Base-by-base conservation (phyloP, 2,329 filamentous ascomycete species). In the Westerdykella sp. region DNA sequence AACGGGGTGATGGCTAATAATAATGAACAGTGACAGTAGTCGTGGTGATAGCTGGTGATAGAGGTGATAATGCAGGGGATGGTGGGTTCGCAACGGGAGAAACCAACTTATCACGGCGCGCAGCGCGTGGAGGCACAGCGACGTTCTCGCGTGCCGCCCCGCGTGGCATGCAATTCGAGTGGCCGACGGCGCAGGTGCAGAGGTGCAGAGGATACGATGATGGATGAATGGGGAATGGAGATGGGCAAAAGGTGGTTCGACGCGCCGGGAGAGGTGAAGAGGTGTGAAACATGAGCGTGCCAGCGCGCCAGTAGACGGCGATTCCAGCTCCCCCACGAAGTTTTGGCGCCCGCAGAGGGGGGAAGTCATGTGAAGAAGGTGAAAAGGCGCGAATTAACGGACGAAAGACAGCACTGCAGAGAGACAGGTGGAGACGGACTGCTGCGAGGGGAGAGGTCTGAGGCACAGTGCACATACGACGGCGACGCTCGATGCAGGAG, bases 311-410 rank as follows among this genome's bases (percentile, higher is more conserved):
- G 32, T 18, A 35, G n/a, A 9, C 32, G 11, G 25, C 9, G 9
- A 28, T 28, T 28, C 25, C 9, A 12, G 32, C 32, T 35, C 15
- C 32, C 32, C 9, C 25, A 10, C 31, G 37, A 23, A 38, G 35
- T 34, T n/a, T 34, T 34, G 16, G 45, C 46, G 43, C 42, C 44
- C 48, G 50, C 46, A 49, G 43, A 36, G 22, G 23, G 21, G n/a
- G 31, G 23, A 36, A 36, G 45, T 49, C 48, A 49, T 46, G 46
- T 49, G 48, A 43, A 25, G 21, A 30, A 3, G 4, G 25, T 2
- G 25, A 2, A 3, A 2, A 7, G 25, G 25, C 25, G 25, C 25
- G 25, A 28, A 28, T 9, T 5, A 7, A 28, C 25, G 11, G 25
- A 3, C 7, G 4, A 28, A 3, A 28, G 25, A 9, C 4, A 7